These are phyloP conservation scores for Colletotrichum limetticola DNA, from an alignment of 2,329 filamentous ascomycete species.

Conservation along the genomic window DNA sequence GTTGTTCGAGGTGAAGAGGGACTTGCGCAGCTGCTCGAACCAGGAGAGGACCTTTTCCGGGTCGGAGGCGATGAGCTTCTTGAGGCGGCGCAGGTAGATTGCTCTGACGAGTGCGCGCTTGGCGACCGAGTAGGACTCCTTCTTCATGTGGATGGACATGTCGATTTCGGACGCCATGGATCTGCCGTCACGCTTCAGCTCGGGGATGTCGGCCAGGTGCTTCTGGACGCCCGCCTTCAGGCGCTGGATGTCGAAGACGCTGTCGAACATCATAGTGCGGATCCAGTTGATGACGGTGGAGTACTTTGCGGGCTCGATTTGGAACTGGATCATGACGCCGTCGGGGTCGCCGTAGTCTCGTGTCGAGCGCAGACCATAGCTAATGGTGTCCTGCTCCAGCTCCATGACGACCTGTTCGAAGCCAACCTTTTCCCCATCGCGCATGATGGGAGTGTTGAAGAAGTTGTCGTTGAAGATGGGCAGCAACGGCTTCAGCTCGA, in stretches of 20 bases:
- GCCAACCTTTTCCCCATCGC: conserved; percentile 78
- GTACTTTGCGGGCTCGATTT: conserved; percentile 91
- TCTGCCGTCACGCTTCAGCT: conserved; percentile 87
- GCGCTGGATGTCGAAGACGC: conserved; percentile 81
- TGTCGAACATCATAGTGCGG: conserved; percentile 86
- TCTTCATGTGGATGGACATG: conserved; percentile 83
- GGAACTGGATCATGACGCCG: conserved; percentile 82
- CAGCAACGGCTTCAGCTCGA: conserved; percentile 86
- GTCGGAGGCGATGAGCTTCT: conserved; percentile 81
- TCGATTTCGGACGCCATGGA: conserved; percentile 74
- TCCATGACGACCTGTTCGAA: conserved; percentile 95
- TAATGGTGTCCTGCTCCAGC: conserved; percentile 90
- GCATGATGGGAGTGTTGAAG: conserved; percentile 89
- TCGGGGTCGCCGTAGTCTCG: conserved; percentile 80
- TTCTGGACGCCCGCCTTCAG: conserved; percentile 77
- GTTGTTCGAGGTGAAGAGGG: conserved; percentile 86
- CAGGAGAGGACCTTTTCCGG: conserved; percentile 79
- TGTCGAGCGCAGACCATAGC: conserved; percentile 79
- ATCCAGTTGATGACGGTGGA: conserved; percentile 84
- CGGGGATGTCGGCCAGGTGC: conserved; percentile 89
- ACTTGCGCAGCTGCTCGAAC: conserved; percentile 80
- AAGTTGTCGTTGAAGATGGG: conserved; percentile 90
- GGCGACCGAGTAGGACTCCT: conserved; percentile 79
- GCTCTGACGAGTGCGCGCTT: conserved; percentile 87
- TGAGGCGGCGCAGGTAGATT: conserved; percentile 86